Evolutionary conservation across 2,329 filamentous ascomycete species (phyloP), one percentile per base, ranked within the genome.

Genomic region (Sporothrix schenckii): DNA sequence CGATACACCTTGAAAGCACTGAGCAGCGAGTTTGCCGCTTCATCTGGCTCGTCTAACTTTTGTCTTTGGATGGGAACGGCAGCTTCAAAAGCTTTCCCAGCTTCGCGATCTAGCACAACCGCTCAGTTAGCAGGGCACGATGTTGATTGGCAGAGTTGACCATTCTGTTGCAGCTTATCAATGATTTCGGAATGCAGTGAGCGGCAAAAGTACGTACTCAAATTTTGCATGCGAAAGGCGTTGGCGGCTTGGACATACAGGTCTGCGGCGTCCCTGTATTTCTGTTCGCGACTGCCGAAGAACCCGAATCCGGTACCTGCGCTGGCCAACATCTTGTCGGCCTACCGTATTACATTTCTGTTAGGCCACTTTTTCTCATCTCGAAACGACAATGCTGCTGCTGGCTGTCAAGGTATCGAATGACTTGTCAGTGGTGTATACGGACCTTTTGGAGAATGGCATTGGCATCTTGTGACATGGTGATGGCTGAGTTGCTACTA

Each of bases 1-100:
- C 91, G 88, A 83, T 97, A 98, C 72, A 93, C 91, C 84, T 98
- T 97, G 87, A 94, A 98, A 68, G 95, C 95, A 80, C 98, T 94
- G 77, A 91, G 88, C 66, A 93, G 84, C 63, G 91, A 91, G 81
- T 97, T 96, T 74, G 94, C 94, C 63, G 93, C 93, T 78, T 98
- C 95, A 79, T 97, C 92, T 54, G 91, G 92, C 78, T 98, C 94
- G 78, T 93, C 96, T 66, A 98, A 87, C 76, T 94, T 90, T 74
- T 89, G 86, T 66, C 83, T 87, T 80, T 97, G 92, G 72, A 98
- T 89, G 56, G 86, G 81, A n/a, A 93, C 94, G 14, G 93, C 93
- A 80, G 90, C 87, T 79, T 97, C 93, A 75, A 97, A 97, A 14
- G 93, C 90, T 77, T 91, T 86, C 27, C 93, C 94, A 16, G 94